These are phyloP conservation scores for Rosellinia necatrix DNA, from an alignment of 2,329 filamentous ascomycete species.

Conservation along the genomic window DNA sequence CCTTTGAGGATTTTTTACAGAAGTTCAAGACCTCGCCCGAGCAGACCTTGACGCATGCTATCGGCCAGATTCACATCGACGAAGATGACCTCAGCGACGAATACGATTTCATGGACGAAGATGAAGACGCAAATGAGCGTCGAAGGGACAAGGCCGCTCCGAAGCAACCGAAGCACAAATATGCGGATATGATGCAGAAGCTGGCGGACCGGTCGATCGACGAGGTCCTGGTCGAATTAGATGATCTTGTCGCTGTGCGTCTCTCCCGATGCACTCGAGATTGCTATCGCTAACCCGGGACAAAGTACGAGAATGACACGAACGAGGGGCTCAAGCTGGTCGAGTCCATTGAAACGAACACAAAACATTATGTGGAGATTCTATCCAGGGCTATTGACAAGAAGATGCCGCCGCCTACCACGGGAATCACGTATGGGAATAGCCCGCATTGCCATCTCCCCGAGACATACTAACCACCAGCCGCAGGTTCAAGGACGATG, in stretches of 20 bases:
- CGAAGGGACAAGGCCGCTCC: constrained; percentile 54
- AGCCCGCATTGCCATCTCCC: neutral
- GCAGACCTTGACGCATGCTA: constrained; percentile 75
- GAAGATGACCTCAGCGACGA: constrained; percentile 87
- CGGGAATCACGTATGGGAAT: constrained; percentile 72
- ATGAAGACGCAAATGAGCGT: constrained; percentile 63
- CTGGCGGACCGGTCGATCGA: constrained; percentile 78
- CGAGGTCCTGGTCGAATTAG: constrained; percentile 84
- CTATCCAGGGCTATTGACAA: constrained; percentile 87
- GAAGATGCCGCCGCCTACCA: constrained; percentile 77
- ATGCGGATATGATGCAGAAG: constrained; percentile 84
- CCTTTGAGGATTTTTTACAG: constrained; percentile 85
- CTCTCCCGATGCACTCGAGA: constrained; percentile 6
- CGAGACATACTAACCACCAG: constrained; percentile 36
- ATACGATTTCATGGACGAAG: constrained; percentile 90
- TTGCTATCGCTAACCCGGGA: constrained; percentile 22
- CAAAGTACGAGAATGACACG: constrained; percentile 74
- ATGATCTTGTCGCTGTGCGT: constrained; percentile 77
- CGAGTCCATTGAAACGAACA: constrained; percentile 85
- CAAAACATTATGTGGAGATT: constrained; percentile 93
- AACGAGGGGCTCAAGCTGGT: constrained; percentile 75
- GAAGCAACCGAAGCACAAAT: constrained; percentile 75
- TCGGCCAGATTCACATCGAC: constrained; percentile 83
- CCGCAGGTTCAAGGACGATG: constrained; percentile 91
- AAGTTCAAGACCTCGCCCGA: constrained; percentile 82